Percentiles rank a stretch among this genome's conserved stretches.
Conservation (phyloP, 2,329 filamentous ascomycete species). For the Fusarium solani-melongenae region DNA sequence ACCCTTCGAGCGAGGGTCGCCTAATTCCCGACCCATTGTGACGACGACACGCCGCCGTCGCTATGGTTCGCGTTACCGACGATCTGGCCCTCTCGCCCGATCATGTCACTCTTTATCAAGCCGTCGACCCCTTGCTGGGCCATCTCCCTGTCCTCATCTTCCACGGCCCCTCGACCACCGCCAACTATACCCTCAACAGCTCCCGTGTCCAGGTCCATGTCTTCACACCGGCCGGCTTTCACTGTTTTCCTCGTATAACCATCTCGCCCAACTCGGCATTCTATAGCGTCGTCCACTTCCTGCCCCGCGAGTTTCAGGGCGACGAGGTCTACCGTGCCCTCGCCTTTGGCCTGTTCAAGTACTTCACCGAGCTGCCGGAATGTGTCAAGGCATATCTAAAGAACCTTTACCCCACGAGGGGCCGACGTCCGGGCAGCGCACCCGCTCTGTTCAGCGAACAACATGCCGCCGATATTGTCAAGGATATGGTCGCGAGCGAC, state of each 20-base stretch:
- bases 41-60: conserved; percentile 44
- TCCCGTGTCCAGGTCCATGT: conserved; percentile 96
- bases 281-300: conserved; percentile 88
- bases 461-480: conserved; percentile 91
- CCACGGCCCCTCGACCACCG: conserved; percentile 89
- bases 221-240: conserved; percentile 87
- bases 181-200: conserved; percentile 86
- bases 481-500: conserved; percentile 84
- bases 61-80: conserved; percentile 86
- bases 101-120: conserved; percentile 87
- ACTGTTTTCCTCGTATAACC: conserved; percentile 90
- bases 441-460: conserved; percentile 85
- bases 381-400: conserved; percentile 78
- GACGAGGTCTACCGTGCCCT: conserved; percentile 92
- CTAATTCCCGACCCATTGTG: conserved; percentile 36
- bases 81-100: conserved; percentile 84
- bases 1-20: conserved; percentile 19
- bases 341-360: conserved; percentile 93
- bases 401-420: conserved; percentile 65
- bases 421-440: conserved; percentile 70
- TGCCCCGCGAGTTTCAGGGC: conserved; percentile 94
- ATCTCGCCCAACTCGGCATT: conserved; percentile 92
- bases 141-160: conserved; percentile 88
- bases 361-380: conserved; percentile 88
- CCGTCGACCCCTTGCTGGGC: conserved; percentile 84